A percentile compares a stretch with the other conserved stretches of the same genome.
These are phyloP conservation scores for Carex littledalei DNA, from an alignment of 176 grass and related monocot genomes.

Conservation along the genomic window DNA sequence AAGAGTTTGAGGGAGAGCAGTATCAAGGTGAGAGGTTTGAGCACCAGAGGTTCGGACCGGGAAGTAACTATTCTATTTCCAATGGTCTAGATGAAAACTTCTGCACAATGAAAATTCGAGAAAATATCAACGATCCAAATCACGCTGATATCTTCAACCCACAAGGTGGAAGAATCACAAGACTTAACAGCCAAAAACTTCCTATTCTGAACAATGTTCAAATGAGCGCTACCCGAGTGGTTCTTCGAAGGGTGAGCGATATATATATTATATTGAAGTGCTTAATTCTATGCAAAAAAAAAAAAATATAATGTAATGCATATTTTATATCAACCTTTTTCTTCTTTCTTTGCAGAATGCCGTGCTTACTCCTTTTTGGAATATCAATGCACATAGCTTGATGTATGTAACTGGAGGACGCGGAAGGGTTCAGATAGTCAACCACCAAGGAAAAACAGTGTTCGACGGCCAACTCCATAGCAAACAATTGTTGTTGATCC, in stretches of 20 bases:
- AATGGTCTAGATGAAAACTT: constrained; percentile 30
- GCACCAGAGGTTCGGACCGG: not conserved
- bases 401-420: constrained; percentile 25
- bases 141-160: constrained; percentile 34
- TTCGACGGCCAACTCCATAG: constrained; percentile 16
- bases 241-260: constrained; percentile 24
- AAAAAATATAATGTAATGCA: not conserved
- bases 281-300: not conserved
- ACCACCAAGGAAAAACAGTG: not conserved
- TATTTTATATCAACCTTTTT: not conserved
- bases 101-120: constrained; percentile 27
- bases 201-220: constrained; percentile 34
- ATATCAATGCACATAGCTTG: constrained; percentile 33
- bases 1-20: not conserved
- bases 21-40: not conserved
- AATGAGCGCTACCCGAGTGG: constrained; percentile 30
- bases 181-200: constrained; percentile 34
- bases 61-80: not conserved
- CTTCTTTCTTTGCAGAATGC: constrained; percentile 26
- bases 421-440: not conserved
- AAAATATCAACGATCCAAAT: constrained; percentile 29
- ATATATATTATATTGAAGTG: not conserved
- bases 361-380: constrained; percentile 20
- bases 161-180: constrained; percentile 26
- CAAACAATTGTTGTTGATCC: constrained; percentile 26